Conservation (phyloP, 1,284 basidiomycete genomes). For the Rhodotorula sp. region DNA sequence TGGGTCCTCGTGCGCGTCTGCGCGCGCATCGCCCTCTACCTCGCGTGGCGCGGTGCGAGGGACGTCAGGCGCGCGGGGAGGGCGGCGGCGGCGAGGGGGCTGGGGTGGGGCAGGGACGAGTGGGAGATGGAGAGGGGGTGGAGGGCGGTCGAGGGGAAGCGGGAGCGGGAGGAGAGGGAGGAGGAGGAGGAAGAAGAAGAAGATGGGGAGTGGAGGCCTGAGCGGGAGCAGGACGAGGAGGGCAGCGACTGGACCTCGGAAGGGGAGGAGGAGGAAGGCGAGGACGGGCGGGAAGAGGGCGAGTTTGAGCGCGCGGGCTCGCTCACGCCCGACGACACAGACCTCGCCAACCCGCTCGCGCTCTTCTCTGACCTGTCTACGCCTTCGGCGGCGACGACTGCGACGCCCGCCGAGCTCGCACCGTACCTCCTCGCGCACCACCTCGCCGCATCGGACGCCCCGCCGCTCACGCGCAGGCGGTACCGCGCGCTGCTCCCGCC, state of each 20-base stretch:
- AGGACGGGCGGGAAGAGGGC: not conserved
- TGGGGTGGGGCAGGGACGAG: constrained; percentile 9
- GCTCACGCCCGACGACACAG: not conserved
- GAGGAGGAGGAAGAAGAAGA: not conserved
- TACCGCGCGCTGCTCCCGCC: constrained; percentile 18
- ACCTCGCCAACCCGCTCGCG: constrained; percentile 12
- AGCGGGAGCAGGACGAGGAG: not conserved
- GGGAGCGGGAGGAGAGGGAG: not conserved
- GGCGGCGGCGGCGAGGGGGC: not conserved
- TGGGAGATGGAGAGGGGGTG: not conserved
- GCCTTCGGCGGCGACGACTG: not conserved
- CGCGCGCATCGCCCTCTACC: not conserved
- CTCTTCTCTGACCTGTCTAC: constrained; percentile 13
- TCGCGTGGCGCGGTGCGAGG: not conserved
- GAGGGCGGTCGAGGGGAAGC: not conserved
- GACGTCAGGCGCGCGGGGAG: not conserved
- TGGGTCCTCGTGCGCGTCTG: not conserved
- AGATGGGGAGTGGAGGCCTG: not conserved
- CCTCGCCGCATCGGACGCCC: constrained; percentile 1
- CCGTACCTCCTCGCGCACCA: constrained; percentile 39
- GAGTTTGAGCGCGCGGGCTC: not conserved
- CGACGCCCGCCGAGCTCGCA: constrained; percentile 6
- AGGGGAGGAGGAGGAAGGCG: not conserved
- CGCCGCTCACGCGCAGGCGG: constrained; percentile 26
- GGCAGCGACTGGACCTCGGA: not conserved